A percentile compares a stretch with the other conserved stretches of the same genome.
phyloP scores from a whole-genome alignment of 257 asterid genomes.

The Scutellaria baicalensis region DNA sequence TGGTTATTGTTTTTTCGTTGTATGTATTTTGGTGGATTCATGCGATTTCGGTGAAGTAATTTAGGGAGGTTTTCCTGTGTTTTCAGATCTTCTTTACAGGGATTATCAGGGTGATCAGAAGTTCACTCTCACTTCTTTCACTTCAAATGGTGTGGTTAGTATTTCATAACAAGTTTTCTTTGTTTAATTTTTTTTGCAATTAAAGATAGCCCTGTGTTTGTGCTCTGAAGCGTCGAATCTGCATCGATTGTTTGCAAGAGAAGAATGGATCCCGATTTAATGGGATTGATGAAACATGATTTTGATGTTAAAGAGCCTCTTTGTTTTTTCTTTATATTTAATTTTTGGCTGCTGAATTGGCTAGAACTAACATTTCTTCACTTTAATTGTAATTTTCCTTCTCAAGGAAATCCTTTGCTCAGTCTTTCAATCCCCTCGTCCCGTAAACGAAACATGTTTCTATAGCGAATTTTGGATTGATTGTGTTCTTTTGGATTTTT shows the following conservation, averaged over 20 bases:
- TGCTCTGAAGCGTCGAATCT: neutral
- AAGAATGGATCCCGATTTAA: neutral
- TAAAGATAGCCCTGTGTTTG: neutral
- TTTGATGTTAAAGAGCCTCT: neutral
- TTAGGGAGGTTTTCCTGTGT: neutral
- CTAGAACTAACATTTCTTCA: neutral
- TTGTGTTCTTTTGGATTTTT: too few relatives aligned
- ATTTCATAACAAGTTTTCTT: neutral
- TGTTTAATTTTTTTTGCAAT: neutral
- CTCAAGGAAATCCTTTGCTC: neutral
- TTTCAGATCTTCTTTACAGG: conserved; percentile 52
- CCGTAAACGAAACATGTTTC: too few relatives aligned
- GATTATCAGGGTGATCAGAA: conserved; percentile 57
- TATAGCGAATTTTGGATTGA: too few relatives aligned
- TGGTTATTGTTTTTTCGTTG: neutral
- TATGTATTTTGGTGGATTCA: neutral
- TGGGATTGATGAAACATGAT: neutral
- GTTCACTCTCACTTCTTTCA: conserved; percentile 47
- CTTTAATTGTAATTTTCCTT: neutral
- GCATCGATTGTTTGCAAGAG: neutral
- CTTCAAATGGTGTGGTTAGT: conserved; percentile 53
- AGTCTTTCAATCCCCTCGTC: neutral
- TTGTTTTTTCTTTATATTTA: too few relatives aligned
- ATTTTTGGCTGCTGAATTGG: neutral
- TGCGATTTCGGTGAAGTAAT: too few relatives aligned